Evolutionary conservation across 176 grass and related monocot genomes (phyloP), one percentile per base, ranked within the genome.

Genomic region (Pharus latifolius): DNA sequence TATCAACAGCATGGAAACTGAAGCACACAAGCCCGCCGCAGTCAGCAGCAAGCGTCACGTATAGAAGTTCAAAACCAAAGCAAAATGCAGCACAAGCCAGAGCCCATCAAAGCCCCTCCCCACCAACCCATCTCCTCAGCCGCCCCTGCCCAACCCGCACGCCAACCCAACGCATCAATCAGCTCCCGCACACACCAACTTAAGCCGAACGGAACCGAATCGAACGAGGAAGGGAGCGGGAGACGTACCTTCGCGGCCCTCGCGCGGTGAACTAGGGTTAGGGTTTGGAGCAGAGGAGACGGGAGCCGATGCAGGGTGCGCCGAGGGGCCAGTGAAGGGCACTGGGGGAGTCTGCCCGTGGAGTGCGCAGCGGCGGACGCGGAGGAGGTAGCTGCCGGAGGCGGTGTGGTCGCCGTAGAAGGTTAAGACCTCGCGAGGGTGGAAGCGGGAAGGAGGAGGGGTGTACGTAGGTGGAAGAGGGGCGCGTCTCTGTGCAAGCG

Each of bases 241-340:
- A 33, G 48, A 61, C 69, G 62, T 56, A 85, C 75, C 75, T 73
- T 7, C 25, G 19, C 24, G 17, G 1, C 31, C 53, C 27, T 28
- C 26, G 75, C 52, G 19, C 31, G 13, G 30, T 22, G 62, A 69
- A 67, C 67, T 83, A 87, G 79, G 85, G 85, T 87, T 87, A 87
- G 85, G 85, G 85, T 88, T 88, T 62, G 69, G 48, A 22, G 40
- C 30, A 22, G 54, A 15, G 74, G 49, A 18, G 58, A 30, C 7
- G 26, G 27, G 17, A n/a, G 43, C 44, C 16, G 54, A 28, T 17
- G 40, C 20, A 38, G 43, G 24, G 40, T 25, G 24, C 12, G 10
- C 2, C 2, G 18, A 3, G 42, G 24, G 55, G 55, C 14, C 4
- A 33, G 23, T 3, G 19, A n/a, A n/a, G 75, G 23, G 35, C 2